phyloP scores from a whole-genome alignment of 225 moss, liverwort and hornwort genomes.

The Marchantia paleacea region DNA sequence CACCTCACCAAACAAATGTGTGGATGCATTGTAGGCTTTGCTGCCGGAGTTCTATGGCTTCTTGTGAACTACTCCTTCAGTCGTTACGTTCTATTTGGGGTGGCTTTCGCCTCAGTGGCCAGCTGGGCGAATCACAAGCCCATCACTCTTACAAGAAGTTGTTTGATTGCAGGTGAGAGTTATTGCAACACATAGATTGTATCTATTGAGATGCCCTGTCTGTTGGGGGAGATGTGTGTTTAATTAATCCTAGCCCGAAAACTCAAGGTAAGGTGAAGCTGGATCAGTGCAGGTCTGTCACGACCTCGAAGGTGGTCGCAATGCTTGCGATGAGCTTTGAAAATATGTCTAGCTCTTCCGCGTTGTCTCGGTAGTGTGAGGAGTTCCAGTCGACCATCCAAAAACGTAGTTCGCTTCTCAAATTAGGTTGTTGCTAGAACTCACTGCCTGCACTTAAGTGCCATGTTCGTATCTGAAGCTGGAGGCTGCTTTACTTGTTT shows the following conservation, averaged over 20 bases:
- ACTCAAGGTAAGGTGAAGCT: no score
- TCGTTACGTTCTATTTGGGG: constrained; percentile 12
- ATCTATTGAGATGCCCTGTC: no score
- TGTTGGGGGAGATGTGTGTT: no score
- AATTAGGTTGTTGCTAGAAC: no score
- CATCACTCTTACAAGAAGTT: not conserved
- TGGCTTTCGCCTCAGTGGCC: not conserved
- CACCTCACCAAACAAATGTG: not conserved
- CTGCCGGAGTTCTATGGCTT: constrained; percentile 11
- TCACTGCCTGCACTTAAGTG: not conserved
- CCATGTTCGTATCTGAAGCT: not conserved
- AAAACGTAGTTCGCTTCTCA: no score
- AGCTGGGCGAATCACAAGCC: constrained; percentile 10
- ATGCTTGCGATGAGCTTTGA: no score
- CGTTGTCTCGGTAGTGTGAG: no score
- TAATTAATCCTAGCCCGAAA: no score
- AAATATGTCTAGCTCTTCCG: no score
- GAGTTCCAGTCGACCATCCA: no score
- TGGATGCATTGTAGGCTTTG: not conserved
- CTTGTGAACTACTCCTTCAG: constrained; percentile 9
- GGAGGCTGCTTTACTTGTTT: not conserved
- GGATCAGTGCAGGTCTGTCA: no score
- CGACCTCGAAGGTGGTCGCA: no score
- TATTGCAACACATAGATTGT: not conserved
- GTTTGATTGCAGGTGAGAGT: constrained; percentile 12